Conservation (phyloP, 2,329 filamentous ascomycete species). For the Trichoderma cornu-damae region DNA sequence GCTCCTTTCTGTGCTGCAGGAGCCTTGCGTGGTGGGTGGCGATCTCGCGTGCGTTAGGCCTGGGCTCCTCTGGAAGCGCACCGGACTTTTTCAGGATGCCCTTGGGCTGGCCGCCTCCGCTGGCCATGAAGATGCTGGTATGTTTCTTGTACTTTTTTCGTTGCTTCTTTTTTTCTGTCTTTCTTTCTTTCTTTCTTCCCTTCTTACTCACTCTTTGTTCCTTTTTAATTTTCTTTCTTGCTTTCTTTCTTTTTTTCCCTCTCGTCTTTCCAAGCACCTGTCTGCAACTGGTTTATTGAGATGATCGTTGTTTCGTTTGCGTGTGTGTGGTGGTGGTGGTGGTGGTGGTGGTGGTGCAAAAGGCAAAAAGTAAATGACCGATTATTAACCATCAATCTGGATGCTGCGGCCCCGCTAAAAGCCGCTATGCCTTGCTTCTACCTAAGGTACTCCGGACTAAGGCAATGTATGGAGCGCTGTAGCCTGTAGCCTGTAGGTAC, state of each 20-base stretch:
- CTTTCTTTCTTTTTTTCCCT: too few species aligned
- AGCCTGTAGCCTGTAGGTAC: neutral
- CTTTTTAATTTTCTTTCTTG: too few species aligned
- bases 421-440: slow-evolving; percentile 12
- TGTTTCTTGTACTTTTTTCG: neutral
- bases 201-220: too few species aligned
- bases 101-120: slow-evolving; percentile 39
- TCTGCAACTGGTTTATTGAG: neutral
- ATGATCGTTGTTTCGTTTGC: neutral
- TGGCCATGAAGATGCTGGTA: slow-evolving; percentile 24
- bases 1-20: slow-evolving; percentile 75
- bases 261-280: neutral
- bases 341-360: too few species aligned
- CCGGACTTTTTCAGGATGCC: slow-evolving; percentile 56
- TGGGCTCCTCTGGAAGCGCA: slow-evolving; percentile 25
- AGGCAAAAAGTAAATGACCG: neutral
- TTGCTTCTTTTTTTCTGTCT: neutral
- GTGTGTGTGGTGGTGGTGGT: neutral
- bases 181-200: too few species aligned
- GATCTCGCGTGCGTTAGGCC: slow-evolving; percentile 49
- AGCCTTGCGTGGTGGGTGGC: slow-evolving; percentile 78
- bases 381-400: neutral
- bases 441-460: too few species aligned
- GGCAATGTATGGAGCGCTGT: too few species aligned
- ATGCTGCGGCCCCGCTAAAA: slow-evolving; percentile 5